Evolutionary conservation across 1,284 basidiomycete species (phyloP), one percentile per base, ranked within the genome.

Genomic region (Pyrrhoderma lamaoense): DNA sequence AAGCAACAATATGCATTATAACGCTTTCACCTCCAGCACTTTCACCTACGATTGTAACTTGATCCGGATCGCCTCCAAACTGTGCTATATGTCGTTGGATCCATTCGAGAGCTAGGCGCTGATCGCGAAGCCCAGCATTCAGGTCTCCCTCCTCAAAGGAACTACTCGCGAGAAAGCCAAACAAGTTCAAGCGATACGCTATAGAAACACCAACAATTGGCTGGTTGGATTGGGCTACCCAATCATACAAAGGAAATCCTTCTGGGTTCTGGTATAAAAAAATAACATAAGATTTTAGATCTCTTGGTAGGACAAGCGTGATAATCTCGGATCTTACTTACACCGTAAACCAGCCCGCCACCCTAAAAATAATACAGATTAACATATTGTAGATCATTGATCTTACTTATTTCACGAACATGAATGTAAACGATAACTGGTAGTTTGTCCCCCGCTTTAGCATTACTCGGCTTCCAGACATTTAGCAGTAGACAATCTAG

Each of bases 161-260:
- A 1, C 72, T 70, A 3, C 67, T 61, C 2, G 73, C 61, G 27
- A 78, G 67, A 64, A 80, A 81, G 21, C 80, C 79, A 49, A 81
- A 70, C 1, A 76, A 65, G 46, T 69, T 69, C 31, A 81, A 69
- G 5, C 76, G 72, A 58, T 80, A 80, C 56, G 76, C 73, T 13
- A 79, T 69, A 2, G 75, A 76, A 9, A 79, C 77, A 31, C 73
- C 71, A 35, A 80, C 68, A 34, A 81, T 69, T 43, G 74, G 72
- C 11, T 73, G 72, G 31, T 67, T 70, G 38, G 73, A 64, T 54
- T 73, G 71, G 8, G 63, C 61, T 49, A 81, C 65, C 76, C 75
- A 80, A 55, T 70, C 66, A 56, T 77, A 73, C 59, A 80, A 74
- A 3, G 75, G 74, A 68, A 72, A 80, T 55, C 71, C 70, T 62